phyloP scores from a whole-genome alignment of 805 yeast genomes.

The Metschnikowia sp. region DNA sequence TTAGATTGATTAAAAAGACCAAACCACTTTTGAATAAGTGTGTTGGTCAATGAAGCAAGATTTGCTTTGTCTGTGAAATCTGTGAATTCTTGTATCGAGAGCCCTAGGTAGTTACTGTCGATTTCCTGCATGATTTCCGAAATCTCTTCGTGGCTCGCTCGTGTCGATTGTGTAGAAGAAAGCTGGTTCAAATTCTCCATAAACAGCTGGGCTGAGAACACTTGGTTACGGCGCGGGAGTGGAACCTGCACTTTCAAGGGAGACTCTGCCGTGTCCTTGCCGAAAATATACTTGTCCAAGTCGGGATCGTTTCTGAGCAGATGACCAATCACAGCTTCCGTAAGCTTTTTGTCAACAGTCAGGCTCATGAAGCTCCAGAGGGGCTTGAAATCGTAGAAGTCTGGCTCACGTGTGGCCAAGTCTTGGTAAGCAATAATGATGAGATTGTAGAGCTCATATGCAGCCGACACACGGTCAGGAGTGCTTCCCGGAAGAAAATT shows the following conservation, averaged over 20 bases:
- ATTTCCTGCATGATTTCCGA: background rate
- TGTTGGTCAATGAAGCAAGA: background rate
- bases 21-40: background rate
- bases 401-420: constrained; percentile 30
- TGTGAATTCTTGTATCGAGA: background rate
- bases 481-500: constrained; percentile 30
- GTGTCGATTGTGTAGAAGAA: constrained; percentile 7
- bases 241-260: constrained; percentile 31
- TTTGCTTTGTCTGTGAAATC: background rate
- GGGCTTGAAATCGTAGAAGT: constrained; percentile 28
- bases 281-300: constrained; percentile 14
- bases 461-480: constrained; percentile 26
- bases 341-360: constrained; percentile 21
- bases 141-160: constrained; percentile 1
- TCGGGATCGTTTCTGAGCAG: background rate
- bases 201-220: constrained; percentile 24
- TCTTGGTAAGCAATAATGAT: constrained; percentile 34
- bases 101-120: background rate
- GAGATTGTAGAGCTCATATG: constrained; percentile 35
- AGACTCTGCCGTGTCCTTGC: constrained; percentile 30
- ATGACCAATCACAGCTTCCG: constrained; percentile 1
- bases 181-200: constrained; percentile 26
- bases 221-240: constrained; percentile 19
- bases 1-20: background rate
- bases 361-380: constrained; percentile 36